phyloP scores from a whole-genome alignment of 495 filamentous ascomycete species.

The Hyaloscypha variabilis region DNA sequence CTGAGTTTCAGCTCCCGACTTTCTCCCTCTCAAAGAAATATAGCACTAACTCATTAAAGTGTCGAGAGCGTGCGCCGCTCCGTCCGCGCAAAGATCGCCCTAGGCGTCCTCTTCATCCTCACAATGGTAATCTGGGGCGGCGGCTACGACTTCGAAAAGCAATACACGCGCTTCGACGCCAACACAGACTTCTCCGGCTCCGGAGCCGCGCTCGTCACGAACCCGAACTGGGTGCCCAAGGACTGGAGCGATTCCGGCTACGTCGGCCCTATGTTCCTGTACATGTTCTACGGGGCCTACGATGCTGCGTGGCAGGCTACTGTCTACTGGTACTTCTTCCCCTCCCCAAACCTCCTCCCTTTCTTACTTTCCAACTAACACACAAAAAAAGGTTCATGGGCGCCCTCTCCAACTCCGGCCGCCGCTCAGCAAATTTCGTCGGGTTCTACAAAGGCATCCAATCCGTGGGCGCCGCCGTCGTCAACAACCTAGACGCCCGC shows the following conservation, averaged over 20 bases:
- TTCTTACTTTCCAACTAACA: not conserved
- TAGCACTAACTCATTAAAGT: too few relatives aligned
- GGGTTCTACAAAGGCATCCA: conserved; percentile 96
- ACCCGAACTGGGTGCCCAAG: not conserved
- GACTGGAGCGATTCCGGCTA: conserved; percentile 71
- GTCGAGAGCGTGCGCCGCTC: conserved; percentile 61
- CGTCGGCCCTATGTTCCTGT: conserved; percentile 83
- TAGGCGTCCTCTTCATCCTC: conserved; percentile 63
- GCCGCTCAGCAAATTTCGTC: conserved; percentile 86
- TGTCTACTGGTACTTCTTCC: conserved; percentile 79
- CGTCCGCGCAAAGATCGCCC: conserved; percentile 71
- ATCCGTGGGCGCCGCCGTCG: conserved; percentile 80
- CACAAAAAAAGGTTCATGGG: conserved; percentile 78
- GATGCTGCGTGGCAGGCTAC: conserved; percentile 84
- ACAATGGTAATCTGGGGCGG: conserved; percentile 87
- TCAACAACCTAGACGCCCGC: conserved; percentile 73
- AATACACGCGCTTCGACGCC: conserved; percentile 56
- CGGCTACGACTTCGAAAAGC: conserved; percentile 76
- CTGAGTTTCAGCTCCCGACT: too few relatives aligned
- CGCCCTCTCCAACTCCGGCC: conserved; percentile 81
- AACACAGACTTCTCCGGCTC: too few relatives aligned
- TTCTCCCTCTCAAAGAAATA: too few relatives aligned
- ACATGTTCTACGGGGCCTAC: conserved; percentile 90
- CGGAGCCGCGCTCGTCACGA: too few relatives aligned
- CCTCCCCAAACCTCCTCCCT: too few relatives aligned